Evolutionary conservation across 805 yeast genomes (phyloP).

Genomic region (Ogataea philodendri): DNA sequence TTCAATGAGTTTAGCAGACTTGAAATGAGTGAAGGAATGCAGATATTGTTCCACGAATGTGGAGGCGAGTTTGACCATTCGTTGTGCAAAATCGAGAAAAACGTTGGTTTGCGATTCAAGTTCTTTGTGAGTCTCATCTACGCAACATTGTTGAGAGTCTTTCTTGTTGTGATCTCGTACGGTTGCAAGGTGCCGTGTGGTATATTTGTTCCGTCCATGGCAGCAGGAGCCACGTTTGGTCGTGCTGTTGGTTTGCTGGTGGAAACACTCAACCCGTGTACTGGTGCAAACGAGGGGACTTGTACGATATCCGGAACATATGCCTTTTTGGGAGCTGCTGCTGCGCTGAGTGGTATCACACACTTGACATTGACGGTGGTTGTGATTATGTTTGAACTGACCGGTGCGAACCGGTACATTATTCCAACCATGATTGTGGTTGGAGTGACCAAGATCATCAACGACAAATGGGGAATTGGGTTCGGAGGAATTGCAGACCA

Average conservation of each 20-base stretch:
- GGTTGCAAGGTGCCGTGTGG: conserved; percentile 98
- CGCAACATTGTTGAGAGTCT: conserved; percentile 72
- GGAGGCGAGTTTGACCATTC: conserved; percentile 39
- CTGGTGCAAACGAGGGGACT: conserved; percentile 34
- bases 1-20: conserved; percentile 75
- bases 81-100: conserved; percentile 36
- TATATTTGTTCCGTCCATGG: conserved; percentile 94
- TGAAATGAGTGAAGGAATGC: conserved; percentile 97
- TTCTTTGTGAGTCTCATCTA: conserved; percentile 53
- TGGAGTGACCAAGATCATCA: conserved; percentile 78
- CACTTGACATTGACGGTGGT: conserved; percentile 91
- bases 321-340: conserved; percentile 95
- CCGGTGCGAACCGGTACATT: conserved; percentile 90
- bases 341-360: conserved; percentile 91
- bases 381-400: conserved; percentile 90
- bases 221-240: conserved; percentile 94
- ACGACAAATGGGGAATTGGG: conserved; percentile 68
- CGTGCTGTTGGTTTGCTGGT: conserved; percentile 77
- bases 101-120: conserved; percentile 25
- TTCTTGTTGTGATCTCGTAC: conserved; percentile 77
- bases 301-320: conserved; percentile 93
- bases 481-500: conserved; percentile 91
- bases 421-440: conserved; percentile 96
- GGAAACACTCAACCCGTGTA: conserved; percentile 42
- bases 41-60: conserved; percentile 83